Evolutionary conservation across 768 basidiomycete species (phyloP).

Genomic region (Russula sp.): DNA sequence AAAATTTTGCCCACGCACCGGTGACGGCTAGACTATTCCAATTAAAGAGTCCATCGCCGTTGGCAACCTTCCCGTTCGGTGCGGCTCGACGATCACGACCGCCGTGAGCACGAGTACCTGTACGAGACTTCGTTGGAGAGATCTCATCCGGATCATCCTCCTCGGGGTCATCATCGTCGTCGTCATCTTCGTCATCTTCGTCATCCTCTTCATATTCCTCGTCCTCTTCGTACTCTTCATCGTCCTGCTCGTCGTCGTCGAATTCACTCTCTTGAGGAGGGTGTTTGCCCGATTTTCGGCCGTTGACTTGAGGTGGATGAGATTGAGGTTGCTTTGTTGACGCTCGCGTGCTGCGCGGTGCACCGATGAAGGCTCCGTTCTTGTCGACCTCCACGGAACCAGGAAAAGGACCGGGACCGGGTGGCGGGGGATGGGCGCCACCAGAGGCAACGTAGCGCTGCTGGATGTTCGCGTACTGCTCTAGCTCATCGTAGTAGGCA

Average conservation of each 20-base stretch:
- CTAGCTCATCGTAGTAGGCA: constrained; percentile 99
- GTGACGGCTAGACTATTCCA: constrained; percentile 80
- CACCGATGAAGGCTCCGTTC: constrained; percentile 67
- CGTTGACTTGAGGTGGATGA: constrained; percentile 37
- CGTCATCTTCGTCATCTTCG: constrained; percentile 66
- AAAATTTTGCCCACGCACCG: constrained; percentile 44
- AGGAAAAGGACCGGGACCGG: constrained; percentile 96
- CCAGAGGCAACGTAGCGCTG: constrained; percentile 92
- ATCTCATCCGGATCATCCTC: constrained; percentile 51
- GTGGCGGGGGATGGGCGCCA: constrained; percentile 85
- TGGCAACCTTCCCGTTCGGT: constrained; percentile 48
- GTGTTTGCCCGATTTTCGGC: constrained; percentile 46
- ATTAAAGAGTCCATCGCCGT: constrained; percentile 69
- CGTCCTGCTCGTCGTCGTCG: constrained; percentile 61
- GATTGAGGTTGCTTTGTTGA: constrained; percentile 31
- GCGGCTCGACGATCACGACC: constrained; percentile 34
- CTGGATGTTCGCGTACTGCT: constrained; percentile 98
- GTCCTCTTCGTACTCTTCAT: constrained; percentile 52
- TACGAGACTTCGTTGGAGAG: constrained; percentile 33
- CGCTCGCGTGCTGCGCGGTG: constrained; percentile 23
- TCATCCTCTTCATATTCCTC: constrained; percentile 56
- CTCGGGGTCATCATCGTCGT: constrained; percentile 66
- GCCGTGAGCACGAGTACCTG: constrained; percentile 32
- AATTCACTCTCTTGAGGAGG: constrained; percentile 57
- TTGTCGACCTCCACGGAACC: constrained; percentile 96